phyloP scores from a whole-genome alignment of 1,284 basidiomycete species.

The Pascua sp. region DNA sequence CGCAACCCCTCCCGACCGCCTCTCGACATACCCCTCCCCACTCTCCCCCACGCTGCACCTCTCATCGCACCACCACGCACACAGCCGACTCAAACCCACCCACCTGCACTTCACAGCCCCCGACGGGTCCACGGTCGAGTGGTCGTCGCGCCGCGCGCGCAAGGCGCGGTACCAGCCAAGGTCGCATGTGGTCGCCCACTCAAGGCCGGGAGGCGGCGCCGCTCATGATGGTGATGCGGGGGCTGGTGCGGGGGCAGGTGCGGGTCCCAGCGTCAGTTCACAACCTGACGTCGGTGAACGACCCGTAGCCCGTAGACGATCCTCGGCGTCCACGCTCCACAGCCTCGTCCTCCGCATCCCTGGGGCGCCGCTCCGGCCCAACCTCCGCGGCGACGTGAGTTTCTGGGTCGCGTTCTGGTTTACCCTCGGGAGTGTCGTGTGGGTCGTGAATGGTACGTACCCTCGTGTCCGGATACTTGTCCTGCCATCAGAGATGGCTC shows the following conservation, averaged over 20 bases:
- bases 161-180: not conserved
- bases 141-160: conserved; percentile 6
- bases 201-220: too few species aligned
- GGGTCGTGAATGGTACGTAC: conserved; percentile 58
- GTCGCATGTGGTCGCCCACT: not conserved
- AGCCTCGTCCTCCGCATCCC: too few species aligned
- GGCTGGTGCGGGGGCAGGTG: too few species aligned
- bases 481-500: too few species aligned
- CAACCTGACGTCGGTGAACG: too few species aligned
- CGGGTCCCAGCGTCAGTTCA: too few species aligned
- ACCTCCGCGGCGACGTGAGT: conserved; percentile 28
- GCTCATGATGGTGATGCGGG: too few species aligned
- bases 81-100: not conserved
- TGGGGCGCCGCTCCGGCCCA: conserved; percentile 8
- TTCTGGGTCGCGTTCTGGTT: conserved; percentile 41
- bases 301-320: too few species aligned
- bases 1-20: too few species aligned
- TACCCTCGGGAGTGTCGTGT: conserved; percentile 53
- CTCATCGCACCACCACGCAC: not conserved
- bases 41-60: not conserved
- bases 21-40: too few species aligned
- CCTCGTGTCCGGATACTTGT: too few species aligned
- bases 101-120: conserved; percentile 1
- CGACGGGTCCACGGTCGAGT: conserved; percentile 2
- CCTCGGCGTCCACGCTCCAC: too few species aligned